Base-by-base conservation (phyloP, 202 grass and related monocot genomes). In the Hordeum pubiflorum region DNA sequence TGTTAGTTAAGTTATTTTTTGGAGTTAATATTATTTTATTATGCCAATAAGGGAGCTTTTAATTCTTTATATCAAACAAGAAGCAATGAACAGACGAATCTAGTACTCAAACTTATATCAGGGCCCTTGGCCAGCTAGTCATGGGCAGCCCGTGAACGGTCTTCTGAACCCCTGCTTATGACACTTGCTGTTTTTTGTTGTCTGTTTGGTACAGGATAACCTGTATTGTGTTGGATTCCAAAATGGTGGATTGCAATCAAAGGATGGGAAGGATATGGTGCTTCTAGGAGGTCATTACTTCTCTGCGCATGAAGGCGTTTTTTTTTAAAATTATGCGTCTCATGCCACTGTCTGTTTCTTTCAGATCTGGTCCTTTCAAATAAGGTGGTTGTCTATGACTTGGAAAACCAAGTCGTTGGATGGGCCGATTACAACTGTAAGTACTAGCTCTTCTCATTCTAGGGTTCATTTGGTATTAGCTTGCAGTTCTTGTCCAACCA, bases 391-490 rank as follows among this genome's bases (percentile, higher is more conserved):
- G 81, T 98, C 76, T 98, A 98, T 83, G 96, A 98, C 88, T 87
- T 94, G 79, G 95, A 98, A 87, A 94, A 97, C 65, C 86, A 91
- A 86, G 88, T 85, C 58, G 84, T 98, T 82, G 95, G 95, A 22
- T 98, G 95, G 95, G 91, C 88, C 14, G 82, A 88, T 58, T 93
- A 98, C 84, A 98, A 98, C 85, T 98, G 95, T 98, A 93, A 94
- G 91, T 80, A 10, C 38, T 79, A 58, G 11, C 22, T 80, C 5
- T 4, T 81, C 46, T 81, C 29, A 26, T 63, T 57, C 36, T 18
- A 54, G 22, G 34, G 40, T 65, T 87, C 13, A 57, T 48, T 57
- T 15, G 6, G 66, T 24, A 69, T 7, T 48, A 48, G 44, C 44
- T 48, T 54, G 17, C 50, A 54, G 17, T 17, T 54, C 17, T 54